These are phyloP conservation scores for Aspergillus ochraceus DNA, from an alignment of 2,329 filamentous ascomycete species.

Conservation along the genomic window DNA sequence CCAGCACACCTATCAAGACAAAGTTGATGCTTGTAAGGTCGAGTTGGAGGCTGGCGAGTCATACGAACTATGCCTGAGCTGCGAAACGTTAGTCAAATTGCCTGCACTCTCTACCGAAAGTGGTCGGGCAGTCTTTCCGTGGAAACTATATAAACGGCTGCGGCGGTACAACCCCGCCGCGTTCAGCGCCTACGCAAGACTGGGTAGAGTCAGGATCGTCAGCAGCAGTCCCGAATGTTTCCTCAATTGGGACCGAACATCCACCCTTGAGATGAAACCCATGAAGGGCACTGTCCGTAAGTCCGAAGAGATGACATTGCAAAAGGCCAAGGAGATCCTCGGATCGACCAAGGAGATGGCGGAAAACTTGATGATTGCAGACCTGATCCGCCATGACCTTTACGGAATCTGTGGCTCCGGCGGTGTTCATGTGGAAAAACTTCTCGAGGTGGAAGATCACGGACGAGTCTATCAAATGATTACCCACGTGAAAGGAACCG, in stretches of 20 bases:
- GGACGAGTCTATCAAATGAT: constrained; percentile 90
- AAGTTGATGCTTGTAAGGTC: constrained; percentile 69
- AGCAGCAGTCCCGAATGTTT: constrained; percentile 90
- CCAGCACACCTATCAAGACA: constrained; percentile 59
- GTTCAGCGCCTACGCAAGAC: constrained; percentile 77
- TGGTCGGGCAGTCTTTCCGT: constrained; percentile 49
- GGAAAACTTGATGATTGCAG: constrained; percentile 97
- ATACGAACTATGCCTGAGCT: constrained; percentile 83
- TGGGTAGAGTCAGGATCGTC: constrained; percentile 70
- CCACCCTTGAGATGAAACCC: constrained; percentile 66
- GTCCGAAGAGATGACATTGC: constrained; percentile 64
- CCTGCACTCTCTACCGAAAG: constrained; percentile 21
- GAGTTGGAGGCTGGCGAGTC: constrained; percentile 75
- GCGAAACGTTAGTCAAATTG: constrained; percentile 65
- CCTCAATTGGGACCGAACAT: constrained; percentile 62
- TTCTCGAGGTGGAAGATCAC: constrained; percentile 89
- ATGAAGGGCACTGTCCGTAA: constrained; percentile 98
- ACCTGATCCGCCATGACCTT: constrained; percentile 90
- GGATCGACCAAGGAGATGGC: constrained; percentile 85
- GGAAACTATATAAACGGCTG: constrained; percentile 71
- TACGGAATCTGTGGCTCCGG: constrained; percentile 78
- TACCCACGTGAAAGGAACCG: constrained; percentile 74
- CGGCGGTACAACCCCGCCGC: constrained; percentile 74
- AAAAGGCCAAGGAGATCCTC: constrained; percentile 70
- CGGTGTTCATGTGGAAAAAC: constrained; percentile 70